A percentile compares a stretch with the other conserved stretches of the same genome.
These are phyloP conservation scores for Candida xiaguanensis DNA, from an alignment of 805 yeast species.

Conservation along the genomic window DNA sequence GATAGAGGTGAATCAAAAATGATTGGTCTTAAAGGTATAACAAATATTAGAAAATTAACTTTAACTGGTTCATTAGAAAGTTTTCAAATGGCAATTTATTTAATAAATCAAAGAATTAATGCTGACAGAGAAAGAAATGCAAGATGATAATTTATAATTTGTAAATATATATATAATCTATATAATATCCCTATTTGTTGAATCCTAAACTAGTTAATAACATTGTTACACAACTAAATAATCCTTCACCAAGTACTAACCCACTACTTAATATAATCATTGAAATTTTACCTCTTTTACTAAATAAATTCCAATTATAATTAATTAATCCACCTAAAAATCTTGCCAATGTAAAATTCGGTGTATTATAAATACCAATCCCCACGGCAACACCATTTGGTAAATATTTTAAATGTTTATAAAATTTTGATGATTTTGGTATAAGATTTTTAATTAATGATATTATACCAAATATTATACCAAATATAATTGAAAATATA, in stretches of 20 bases:
- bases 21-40: conserved; percentile 42
- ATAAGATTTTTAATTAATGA: conserved; percentile 60
- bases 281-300: conserved; percentile 38
- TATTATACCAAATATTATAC: conserved; percentile 63
- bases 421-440: conserved; percentile 37
- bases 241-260: conserved; percentile 89
- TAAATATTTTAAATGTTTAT: conserved; percentile 49
- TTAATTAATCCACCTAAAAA: conserved; percentile 82
- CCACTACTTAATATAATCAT: conserved; percentile 92
- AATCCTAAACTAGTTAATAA: conserved; percentile 61
- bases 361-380: conserved; percentile 90
- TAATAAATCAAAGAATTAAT: conserved; percentile 70
- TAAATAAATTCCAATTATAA: conserved; percentile 47
- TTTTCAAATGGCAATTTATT: conserved; percentile 66
- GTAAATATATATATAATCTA: neutral
- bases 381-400: conserved; percentile 98
- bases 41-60: conserved; percentile 53
- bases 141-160: conserved; percentile 3
- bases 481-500: conserved; percentile 57
- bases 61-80: conserved; percentile 65
- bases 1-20: conserved; percentile 49
- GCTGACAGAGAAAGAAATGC: conserved; percentile 55
- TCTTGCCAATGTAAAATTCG: conserved; percentile 89
- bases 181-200: conserved; percentile 11
- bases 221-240: conserved; percentile 81